Evolutionary conservation across 192 early-diverging fungal species (phyloP), one percentile per base, ranked within the genome.

Genomic region (Linnemannia elongata): DNA sequence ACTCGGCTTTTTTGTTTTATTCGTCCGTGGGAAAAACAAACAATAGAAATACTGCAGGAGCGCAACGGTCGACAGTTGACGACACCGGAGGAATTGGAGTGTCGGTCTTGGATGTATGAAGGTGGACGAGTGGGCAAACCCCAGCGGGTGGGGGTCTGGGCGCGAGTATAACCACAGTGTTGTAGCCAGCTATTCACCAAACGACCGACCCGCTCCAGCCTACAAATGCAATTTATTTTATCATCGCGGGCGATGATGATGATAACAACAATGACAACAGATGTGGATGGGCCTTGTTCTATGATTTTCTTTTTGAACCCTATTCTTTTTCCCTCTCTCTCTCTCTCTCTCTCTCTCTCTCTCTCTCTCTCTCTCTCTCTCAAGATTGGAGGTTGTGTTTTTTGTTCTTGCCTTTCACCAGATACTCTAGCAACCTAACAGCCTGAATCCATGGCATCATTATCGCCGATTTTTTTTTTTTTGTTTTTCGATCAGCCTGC

Each of bases 101-200:
- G 30, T 8, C 74, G 77, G 42, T 71, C 74, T 45, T 85, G 82
- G 82, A 85, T 85, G 73, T 85, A 79, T 49, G 82, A 76, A 41
- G 63, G 20, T 5, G 39, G 55, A 35, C 33, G 73, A 68, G 73
- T 85, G 12, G 73, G 24, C 52, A 35, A 33, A 6, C 60, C 73
- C 17, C 66, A 85, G 35, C 36, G 74, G 42, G 55, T 85, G 41
- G 69, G 69, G 17, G 35, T 39, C 30, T 83, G 70, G 38, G 39
- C 45, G 44, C 39, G 57, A 39, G 60, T 4, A 12, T 66, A 66
- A 12, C 17, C 4, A 22, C 15, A 15, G 17, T 15, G 3, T 38
- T 38, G 38, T 38, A 38, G 38, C n/a, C n/a, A n/a, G 38, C 4
- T 15, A 20, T 4, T 20, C 47, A 17, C 49, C 49, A 18, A 22